Base-by-base conservation (phyloP, 2,329 filamentous ascomycete genomes). In the Lecanicillium sp. region DNA sequence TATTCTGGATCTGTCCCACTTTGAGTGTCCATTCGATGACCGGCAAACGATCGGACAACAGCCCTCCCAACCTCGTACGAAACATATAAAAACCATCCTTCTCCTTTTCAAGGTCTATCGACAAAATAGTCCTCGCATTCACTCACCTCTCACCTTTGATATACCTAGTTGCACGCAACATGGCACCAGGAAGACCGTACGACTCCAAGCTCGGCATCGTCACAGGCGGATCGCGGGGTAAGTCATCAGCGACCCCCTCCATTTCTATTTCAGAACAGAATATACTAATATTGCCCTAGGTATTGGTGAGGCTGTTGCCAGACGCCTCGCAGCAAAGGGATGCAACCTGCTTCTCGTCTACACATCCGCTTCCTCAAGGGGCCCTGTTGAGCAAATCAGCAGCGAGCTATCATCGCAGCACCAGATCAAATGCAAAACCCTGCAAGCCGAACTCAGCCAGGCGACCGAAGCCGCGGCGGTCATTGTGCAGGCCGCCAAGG, bases 161-260 rank as follows among this genome's bases (percentile, higher is more conserved):
- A 6, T 25, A 25, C 22, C 6, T 25, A 25, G n/a, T n/a, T n/a
- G n/a, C 29, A 30, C 29, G 17, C 43, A 44, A 35, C 41, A 66
- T 67, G 62, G 46, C 61, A 47, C 62, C 49, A 25, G 33, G 36
- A 25, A 15, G 60, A 29, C 53, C 61, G 35, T 66, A 83, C n/a
- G 78, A 86, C 55, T 84, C 84, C 49, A 88, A 88, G 59, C 69
- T 89, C 37, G 86, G 77, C 38, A 80, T 94, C 48, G 71, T 92
- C 33, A 92, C 87, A 2, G 87, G 87, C 41, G 83, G 79, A 43
- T 87, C 85, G 42, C 68, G 87, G 68, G 84, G 85, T 86, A 68
- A 45, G 51, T 40, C 4, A 20, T 12, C 12, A 12, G 15, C 20
- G 4, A 13, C 11, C 17, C 11, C 22, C 8, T 10, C 13, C 5